Evolutionary conservation across 305 asterid genomes (phyloP).

Genomic region (Lippia alba): DNA sequence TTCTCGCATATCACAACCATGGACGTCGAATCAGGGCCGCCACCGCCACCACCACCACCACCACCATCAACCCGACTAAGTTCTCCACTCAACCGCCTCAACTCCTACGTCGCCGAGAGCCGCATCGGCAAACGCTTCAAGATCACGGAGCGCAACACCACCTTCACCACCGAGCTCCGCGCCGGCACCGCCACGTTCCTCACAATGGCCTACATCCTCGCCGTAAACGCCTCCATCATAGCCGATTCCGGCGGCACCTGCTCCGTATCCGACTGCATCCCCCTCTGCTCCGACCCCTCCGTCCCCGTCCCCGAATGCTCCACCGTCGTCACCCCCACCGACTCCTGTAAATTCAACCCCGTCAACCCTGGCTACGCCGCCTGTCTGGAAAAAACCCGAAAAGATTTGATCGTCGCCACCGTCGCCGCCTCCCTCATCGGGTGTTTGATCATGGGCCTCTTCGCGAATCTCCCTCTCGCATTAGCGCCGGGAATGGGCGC

Average conservation of each 20-base stretch:
- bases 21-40: constrained; percentile 56
- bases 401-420: constrained; percentile 75
- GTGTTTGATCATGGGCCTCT: constrained; percentile 67
- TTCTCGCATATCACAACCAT: constrained; percentile 29
- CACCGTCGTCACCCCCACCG: constrained; percentile 47
- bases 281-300: constrained; percentile 62
- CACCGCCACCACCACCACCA: constrained; percentile 22
- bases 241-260: constrained; percentile 85
- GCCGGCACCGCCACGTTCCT: constrained; percentile 87
- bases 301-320: constrained; percentile 42
- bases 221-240: constrained; percentile 78
- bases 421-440: constrained; percentile 73
- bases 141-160: constrained; percentile 60
- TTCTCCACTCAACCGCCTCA: constrained; percentile 47
- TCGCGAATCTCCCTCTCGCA: constrained; percentile 72
- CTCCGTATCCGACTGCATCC: constrained; percentile 68
- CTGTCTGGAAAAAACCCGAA: constrained; percentile 56
- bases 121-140: constrained; percentile 62
- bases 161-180: constrained; percentile 82
- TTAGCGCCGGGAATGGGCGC: constrained; percentile 85
- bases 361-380: constrained; percentile 74
- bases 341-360: constrained; percentile 68
- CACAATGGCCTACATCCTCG: constrained; percentile 84
- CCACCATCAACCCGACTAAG: constrained; percentile 8
- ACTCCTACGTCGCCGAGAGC: constrained; percentile 51